phyloP scores from a whole-genome alignment of 2,329 filamentous ascomycete species.

The Zasmidium angulare region DNA sequence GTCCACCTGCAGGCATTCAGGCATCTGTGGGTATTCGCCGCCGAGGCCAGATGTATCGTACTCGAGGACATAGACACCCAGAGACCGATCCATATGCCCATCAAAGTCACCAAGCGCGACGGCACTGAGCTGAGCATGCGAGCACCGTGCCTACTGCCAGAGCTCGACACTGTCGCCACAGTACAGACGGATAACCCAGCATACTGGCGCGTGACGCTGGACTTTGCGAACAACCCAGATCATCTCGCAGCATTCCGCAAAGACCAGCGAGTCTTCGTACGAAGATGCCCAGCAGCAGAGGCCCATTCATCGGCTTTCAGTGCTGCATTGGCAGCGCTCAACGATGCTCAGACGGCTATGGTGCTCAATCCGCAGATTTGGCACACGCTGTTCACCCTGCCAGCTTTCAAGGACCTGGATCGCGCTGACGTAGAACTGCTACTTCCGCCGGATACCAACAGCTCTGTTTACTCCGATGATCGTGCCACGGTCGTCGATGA shows the following conservation, averaged over 20 bases:
- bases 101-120: constrained; percentile 27
- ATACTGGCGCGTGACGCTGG: constrained; percentile 80
- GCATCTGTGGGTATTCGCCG: constrained; percentile 94
- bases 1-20: constrained; percentile 94
- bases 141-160: constrained; percentile 62
- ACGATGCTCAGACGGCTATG: constrained; percentile 46
- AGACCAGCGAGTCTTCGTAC: constrained; percentile 73
- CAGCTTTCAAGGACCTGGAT: constrained; percentile 53
- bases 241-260: constrained; percentile 65
- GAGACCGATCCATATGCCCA: constrained; percentile 63
- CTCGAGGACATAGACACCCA: constrained; percentile 83
- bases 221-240: constrained; percentile 64
- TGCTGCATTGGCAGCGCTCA: constrained; percentile 72
- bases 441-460: constrained; percentile 38
- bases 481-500: constrained; percentile 68
- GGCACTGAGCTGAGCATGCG: constrained; percentile 35
- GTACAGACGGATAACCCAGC: constrained; percentile 64
- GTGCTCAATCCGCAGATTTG: constrained; percentile 50
- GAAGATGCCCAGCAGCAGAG: constrained; percentile 57
- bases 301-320: constrained; percentile 62
- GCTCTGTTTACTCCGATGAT: constrained; percentile 51
- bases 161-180: constrained; percentile 61
- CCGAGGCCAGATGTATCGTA: constrained; percentile 84
- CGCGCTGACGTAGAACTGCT: constrained; percentile 60
- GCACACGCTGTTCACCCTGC: constrained; percentile 72